Conservation (phyloP, 176 grass and related monocot genomes). For the Oryza rufipogon region DNA sequence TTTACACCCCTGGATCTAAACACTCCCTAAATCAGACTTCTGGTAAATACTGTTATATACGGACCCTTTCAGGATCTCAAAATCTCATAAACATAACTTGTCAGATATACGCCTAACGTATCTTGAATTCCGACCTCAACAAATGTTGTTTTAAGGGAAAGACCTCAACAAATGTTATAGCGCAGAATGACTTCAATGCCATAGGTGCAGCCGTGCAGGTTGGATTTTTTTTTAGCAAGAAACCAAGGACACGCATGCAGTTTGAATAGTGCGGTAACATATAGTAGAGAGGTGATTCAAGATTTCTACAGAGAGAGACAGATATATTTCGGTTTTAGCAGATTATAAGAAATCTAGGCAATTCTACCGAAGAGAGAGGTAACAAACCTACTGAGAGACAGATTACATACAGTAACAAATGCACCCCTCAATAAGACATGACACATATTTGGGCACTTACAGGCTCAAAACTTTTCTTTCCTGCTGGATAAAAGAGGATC, state of each 20-base stretch:
- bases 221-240: not conserved
- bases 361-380: not conserved
- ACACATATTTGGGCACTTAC: conserved; percentile 50
- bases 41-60: not conserved
- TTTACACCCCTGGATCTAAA: too few species aligned
- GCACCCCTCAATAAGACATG: not conserved
- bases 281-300: too few species aligned
- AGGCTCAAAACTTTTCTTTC: conserved; percentile 95
- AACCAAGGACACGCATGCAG: not conserved
- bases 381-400: conserved; percentile 6
- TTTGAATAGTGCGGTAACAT: not conserved
- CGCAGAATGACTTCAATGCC: not conserved
- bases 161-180: not conserved
- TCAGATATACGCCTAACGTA: not conserved
- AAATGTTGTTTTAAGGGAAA: not conserved
- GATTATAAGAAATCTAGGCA: not conserved
- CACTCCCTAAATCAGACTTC: too few species aligned
- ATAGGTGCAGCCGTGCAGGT: not conserved
- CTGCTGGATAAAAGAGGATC: conserved; percentile 90
- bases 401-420: not conserved
- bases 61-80: not conserved
- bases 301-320: not conserved
- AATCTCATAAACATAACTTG: not conserved
- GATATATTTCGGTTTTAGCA: not conserved
- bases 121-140: not conserved